Conservation (phyloP, 768 basidiomycete genomes). For the Strobilomyces dryophilus region DNA sequence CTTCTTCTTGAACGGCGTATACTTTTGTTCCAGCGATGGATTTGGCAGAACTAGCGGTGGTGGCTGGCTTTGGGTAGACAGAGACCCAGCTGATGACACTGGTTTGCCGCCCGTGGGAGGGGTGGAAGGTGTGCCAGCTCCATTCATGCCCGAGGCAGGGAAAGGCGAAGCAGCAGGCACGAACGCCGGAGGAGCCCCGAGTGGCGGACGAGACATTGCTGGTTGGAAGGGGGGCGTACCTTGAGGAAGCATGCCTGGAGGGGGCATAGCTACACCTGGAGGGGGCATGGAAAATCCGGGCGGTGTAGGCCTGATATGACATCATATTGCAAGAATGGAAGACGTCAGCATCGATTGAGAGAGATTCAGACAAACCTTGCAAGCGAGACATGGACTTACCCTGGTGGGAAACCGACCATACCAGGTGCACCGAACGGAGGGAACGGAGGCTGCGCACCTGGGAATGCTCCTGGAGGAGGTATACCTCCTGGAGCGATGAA, state of each 20-base stretch:
- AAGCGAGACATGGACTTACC: conserved; percentile 36
- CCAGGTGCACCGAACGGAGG: conserved; percentile 43
- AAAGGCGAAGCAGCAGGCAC: conserved; percentile 32
- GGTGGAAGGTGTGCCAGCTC: conserved; percentile 12
- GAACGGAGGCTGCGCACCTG: conserved; percentile 33
- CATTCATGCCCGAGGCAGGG: conserved; percentile 22
- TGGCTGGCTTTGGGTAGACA: conserved; percentile 21
- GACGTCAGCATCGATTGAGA: conserved; percentile 17
- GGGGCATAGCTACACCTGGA: conserved; percentile 34
- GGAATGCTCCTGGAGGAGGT: conserved; percentile 37
- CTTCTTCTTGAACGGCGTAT: conserved; percentile 71
- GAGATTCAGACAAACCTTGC: conserved; percentile 12
- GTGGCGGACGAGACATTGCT: conserved; percentile 34
- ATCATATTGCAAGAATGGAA: conserved; percentile 9
- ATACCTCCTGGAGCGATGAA: conserved; percentile 34
- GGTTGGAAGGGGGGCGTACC: conserved; percentile 36
- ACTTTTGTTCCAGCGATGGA: conserved; percentile 55
- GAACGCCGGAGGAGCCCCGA: conserved; percentile 35
- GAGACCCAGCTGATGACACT: conserved; percentile 19
- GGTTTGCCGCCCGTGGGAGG: conserved; percentile 13
- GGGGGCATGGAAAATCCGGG: conserved; percentile 54
- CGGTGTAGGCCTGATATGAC: conserved; percentile 39
- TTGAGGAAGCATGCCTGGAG: conserved; percentile 34
- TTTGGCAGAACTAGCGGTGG: conserved; percentile 47
- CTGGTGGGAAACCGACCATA: conserved; percentile 52